phyloP scores from a whole-genome alignment of 2,329 filamentous ascomycete species.

The Biscogniauxia marginata region DNA sequence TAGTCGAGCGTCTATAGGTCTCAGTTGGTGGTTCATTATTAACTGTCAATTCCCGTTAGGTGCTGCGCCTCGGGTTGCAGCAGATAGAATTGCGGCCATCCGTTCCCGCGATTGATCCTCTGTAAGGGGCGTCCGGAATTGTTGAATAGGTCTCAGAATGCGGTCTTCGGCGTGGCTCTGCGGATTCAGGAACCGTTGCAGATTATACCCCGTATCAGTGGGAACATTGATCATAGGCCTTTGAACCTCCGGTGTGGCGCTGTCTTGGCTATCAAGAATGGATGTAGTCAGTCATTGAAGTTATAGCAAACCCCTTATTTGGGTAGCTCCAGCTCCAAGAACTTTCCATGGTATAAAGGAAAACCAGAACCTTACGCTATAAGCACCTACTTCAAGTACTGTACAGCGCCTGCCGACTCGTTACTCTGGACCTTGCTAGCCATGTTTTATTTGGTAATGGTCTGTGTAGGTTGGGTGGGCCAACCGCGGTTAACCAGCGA shows the following conservation, averaged over 20 bases:
- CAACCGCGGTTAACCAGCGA: neutral
- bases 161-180: constrained; percentile 25
- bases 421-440: constrained; percentile 19
- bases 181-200: constrained; percentile 28
- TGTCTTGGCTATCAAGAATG: constrained; percentile 14
- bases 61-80: neutral
- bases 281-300: neutral
- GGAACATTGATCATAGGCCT: constrained; percentile 25
- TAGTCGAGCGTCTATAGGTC: neutral
- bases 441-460: constrained; percentile 16
- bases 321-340: neutral
- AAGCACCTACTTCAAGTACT: constrained; percentile 25
- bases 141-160: constrained; percentile 20
- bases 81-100: constrained; percentile 25
- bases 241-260: constrained; percentile 11
- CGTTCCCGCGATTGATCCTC: constrained; percentile 28
- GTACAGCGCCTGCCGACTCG: constrained; percentile 24
- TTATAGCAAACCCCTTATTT: neutral
- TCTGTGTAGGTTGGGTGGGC: constrained; percentile 11
- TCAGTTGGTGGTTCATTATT: neutral
- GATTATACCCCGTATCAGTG: constrained; percentile 24
- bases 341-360: neutral
- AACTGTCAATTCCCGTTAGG: neutral
- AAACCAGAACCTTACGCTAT: neutral
- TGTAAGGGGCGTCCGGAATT: constrained; percentile 24